Evolutionary conservation across 106 monocot species (phyloP).

Genomic region (Dendrobium chrysotoxum): DNA sequence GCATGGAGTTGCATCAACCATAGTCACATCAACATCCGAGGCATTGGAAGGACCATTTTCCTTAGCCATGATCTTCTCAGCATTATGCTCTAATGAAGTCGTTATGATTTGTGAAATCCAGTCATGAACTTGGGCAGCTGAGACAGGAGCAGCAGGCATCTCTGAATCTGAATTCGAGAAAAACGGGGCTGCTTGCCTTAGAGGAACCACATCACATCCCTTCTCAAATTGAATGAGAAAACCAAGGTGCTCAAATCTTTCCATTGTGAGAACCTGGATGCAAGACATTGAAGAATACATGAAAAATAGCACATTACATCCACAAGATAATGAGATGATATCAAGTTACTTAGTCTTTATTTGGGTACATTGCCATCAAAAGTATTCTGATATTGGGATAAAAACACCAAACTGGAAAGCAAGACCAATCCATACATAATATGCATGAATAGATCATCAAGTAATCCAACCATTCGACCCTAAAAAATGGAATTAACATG

Average conservation of each 20-base stretch:
- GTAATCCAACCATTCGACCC: background rate
- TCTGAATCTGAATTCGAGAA: slow-evolving; percentile 92
- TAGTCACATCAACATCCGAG: slow-evolving; percentile 56
- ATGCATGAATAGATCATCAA: background rate
- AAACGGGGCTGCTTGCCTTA: slow-evolving; percentile 70
- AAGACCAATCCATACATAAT: background rate
- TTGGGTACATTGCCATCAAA: background rate
- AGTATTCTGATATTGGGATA: background rate
- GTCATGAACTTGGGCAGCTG: slow-evolving; percentile 69
- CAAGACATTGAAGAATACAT: slow-evolving; percentile 8
- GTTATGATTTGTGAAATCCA: slow-evolving; percentile 76
- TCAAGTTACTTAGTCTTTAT: background rate
- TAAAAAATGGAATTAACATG: background rate
- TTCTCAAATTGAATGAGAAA: slow-evolving; percentile 66
- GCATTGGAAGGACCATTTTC: slow-evolving; percentile 39
- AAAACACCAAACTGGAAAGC: background rate
- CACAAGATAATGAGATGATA: background rate
- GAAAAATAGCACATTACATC: background rate
- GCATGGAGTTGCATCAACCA: slow-evolving; percentile 48
- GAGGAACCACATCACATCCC: slow-evolving; percentile 41
- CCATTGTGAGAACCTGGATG: slow-evolving; percentile 59
- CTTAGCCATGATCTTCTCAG: slow-evolving; percentile 55
- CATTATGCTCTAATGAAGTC: slow-evolving; percentile 48
- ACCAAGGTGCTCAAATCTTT: slow-evolving; percentile 82
- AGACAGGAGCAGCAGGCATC: slow-evolving; percentile 78